phyloP scores from a whole-genome alignment of 2,329 filamentous ascomycete genomes.

The Colletotrichum somersetense region DNA sequence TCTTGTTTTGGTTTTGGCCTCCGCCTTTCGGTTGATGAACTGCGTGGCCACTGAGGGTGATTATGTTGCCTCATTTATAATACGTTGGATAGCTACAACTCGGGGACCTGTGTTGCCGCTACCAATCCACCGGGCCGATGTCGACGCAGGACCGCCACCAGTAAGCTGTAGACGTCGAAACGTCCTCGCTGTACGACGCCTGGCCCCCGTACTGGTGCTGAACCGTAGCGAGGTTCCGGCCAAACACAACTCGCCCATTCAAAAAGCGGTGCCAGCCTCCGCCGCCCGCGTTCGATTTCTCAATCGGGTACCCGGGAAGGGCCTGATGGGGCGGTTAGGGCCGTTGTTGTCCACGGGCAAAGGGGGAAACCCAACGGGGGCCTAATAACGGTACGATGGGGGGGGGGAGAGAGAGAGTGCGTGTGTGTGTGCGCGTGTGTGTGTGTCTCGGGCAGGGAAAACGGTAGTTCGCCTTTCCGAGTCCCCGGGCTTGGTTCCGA shows the following conservation, averaged over 20 bases:
- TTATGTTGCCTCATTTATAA: too few species aligned
- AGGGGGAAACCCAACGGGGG: not conserved
- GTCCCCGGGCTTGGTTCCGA: not conserved
- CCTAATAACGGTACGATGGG: not conserved
- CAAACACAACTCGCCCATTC: too few species aligned
- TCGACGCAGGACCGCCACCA: not conserved
- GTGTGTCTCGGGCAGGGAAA: too few species aligned
- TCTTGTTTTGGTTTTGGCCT: constrained; percentile 45
- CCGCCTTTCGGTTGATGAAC: not conserved
- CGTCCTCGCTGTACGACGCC: not conserved
- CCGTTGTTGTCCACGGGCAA: not conserved
- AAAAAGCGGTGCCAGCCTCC: too few species aligned
- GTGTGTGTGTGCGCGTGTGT: too few species aligned
- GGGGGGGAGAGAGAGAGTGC: not conserved
- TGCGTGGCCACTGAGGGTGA: not conserved
- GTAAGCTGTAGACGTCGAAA: not conserved
- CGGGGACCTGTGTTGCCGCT: too few species aligned
- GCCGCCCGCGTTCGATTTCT: too few species aligned
- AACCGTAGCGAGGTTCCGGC: too few species aligned
- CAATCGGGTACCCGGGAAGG: too few species aligned
- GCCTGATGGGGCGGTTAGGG: too few species aligned
- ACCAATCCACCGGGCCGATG: not conserved
- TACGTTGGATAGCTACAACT: too few species aligned
- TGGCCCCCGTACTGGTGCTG: not conserved
- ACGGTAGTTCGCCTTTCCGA: not conserved